phyloP scores from a whole-genome alignment of 225 moss, liverwort and hornwort species.

The Physcomitrellopsis africana region DNA sequence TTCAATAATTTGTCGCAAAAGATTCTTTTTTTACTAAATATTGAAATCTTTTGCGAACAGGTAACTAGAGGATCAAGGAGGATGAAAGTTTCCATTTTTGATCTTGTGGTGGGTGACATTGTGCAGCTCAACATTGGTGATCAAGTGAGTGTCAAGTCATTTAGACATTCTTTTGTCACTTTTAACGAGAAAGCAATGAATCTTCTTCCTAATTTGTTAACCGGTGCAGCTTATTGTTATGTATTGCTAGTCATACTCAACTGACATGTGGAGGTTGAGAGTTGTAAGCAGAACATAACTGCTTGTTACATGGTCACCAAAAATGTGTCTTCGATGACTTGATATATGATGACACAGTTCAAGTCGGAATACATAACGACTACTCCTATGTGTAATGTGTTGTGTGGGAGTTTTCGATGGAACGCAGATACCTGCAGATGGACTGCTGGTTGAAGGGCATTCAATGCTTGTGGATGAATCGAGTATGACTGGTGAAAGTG shows the following conservation, averaged over 20 bases:
- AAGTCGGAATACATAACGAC: neutral
- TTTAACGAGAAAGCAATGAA: neutral
- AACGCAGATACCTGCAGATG: slow-evolving; percentile 86
- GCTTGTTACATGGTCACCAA: neutral
- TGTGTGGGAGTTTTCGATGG: slow-evolving; percentile 23
- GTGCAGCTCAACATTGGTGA: slow-evolving; percentile 95
- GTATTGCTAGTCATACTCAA: neutral
- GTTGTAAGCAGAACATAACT: slow-evolving; percentile 9
- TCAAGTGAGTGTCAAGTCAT: slow-evolving; percentile 58
- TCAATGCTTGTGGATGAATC: slow-evolving; percentile 87
- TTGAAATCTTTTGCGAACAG: slow-evolving; percentile 37
- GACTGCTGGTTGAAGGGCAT: slow-evolving; percentile 76
- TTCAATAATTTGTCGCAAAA: neutral
- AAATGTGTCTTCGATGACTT: neutral
- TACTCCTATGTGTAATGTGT: slow-evolving; percentile 8
- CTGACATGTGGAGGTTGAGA: slow-evolving; percentile 16
- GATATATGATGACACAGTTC: slow-evolving; percentile 23
- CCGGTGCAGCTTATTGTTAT: neutral
- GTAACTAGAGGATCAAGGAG: slow-evolving; percentile 75
- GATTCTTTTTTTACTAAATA: neutral
- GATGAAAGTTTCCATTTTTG: slow-evolving; percentile 83
- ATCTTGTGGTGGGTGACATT: slow-evolving; percentile 86
- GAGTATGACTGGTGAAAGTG: slow-evolving; percentile 99
- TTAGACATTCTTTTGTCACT: neutral
- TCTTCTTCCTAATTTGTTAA: slow-evolving; percentile 15